phyloP scores from a whole-genome alignment of 2,329 filamentous ascomycete genomes.

The Aspergillus terreus region DNA sequence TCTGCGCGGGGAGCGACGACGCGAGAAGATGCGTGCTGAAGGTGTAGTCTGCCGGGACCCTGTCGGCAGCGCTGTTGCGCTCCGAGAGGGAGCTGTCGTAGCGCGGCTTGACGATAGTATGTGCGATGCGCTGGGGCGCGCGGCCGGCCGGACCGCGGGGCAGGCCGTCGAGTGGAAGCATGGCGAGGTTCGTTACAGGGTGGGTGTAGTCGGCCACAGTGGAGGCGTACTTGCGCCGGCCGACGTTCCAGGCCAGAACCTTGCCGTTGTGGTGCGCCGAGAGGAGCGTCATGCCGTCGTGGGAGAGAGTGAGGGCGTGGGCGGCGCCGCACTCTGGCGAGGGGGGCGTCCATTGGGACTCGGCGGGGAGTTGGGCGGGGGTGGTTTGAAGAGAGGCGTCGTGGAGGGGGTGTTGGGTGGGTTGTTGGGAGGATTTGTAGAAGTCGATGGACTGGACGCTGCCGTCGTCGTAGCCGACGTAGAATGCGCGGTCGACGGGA shows the following conservation, averaged over 20 bases:
- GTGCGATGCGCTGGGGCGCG: constrained; percentile 47
- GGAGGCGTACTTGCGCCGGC: constrained; percentile 63
- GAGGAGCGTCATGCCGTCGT: constrained; percentile 75
- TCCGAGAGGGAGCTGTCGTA: constrained; percentile 39
- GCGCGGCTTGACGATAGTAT: constrained; percentile 72
- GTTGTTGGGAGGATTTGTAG: constrained; percentile 46
- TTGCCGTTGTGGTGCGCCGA: constrained; percentile 80
- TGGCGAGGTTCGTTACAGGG: constrained; percentile 76
- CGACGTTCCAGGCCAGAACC: constrained; percentile 75
- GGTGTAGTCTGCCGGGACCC: constrained; percentile 41
- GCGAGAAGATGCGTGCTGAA: constrained; percentile 37
- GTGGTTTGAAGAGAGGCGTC: constrained; percentile 35
- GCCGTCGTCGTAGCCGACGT: constrained; percentile 75
- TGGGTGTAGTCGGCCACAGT: constrained; percentile 71
- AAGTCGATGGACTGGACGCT: constrained; percentile 78
- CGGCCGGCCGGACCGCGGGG: constrained; percentile 27
- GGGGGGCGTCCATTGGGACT: constrained; percentile 47
- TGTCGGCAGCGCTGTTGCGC: constrained; percentile 27
- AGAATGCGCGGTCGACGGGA: constrained; percentile 77
- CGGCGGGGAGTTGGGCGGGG: constrained; percentile 37
- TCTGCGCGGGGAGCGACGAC: not conserved
- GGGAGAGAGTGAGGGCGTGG: constrained; percentile 68
- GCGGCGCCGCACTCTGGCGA: constrained; percentile 63
- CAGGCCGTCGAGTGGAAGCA: constrained; percentile 60
- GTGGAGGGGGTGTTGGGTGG: constrained; percentile 37